These are phyloP conservation scores for Purpureocillium takamizusanense DNA, from an alignment of 2,329 filamentous ascomycete species.

Conservation along the genomic window DNA sequence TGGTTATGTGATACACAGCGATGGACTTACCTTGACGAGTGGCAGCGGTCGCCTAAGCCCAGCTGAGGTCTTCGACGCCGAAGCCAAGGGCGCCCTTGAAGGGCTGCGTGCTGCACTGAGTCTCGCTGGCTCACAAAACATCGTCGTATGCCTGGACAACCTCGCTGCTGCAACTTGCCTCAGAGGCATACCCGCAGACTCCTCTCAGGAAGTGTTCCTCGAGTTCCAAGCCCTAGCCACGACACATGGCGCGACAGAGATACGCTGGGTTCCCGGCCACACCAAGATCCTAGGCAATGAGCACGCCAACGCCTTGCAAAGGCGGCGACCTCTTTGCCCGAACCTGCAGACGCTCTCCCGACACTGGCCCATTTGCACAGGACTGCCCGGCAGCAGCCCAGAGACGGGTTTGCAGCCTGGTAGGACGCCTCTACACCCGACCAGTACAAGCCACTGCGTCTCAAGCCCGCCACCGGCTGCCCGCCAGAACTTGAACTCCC, in stretches of 20 bases:
- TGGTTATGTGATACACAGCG: constrained; percentile 6
- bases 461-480: too few relatives aligned
- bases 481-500: neutral
- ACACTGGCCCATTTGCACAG: constrained; percentile 2
- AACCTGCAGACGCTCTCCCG: constrained; percentile 1
- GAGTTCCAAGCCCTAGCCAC: constrained; percentile 3
- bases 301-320: constrained; percentile 5
- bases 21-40: neutral
- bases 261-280: constrained; percentile 6
- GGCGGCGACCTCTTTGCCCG: constrained; percentile 3
- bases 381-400: constrained; percentile 2
- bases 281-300: constrained; percentile 5
- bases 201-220: constrained; percentile 9
- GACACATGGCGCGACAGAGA: constrained; percentile 1
- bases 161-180: constrained; percentile 7
- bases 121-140: constrained; percentile 1
- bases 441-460: neutral
- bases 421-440: constrained; percentile 2
- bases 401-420: constrained; percentile 2
- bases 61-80: constrained; percentile 9
- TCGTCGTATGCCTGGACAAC: constrained; percentile 10
- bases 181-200: constrained; percentile 7
- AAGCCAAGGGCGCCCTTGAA: constrained; percentile 7
- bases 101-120: constrained; percentile 6
- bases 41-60: constrained; percentile 2